Evolutionary conservation across 1,139 yeast species (phyloP).

Genomic region (Sugiyamaella paludigena): DNA sequence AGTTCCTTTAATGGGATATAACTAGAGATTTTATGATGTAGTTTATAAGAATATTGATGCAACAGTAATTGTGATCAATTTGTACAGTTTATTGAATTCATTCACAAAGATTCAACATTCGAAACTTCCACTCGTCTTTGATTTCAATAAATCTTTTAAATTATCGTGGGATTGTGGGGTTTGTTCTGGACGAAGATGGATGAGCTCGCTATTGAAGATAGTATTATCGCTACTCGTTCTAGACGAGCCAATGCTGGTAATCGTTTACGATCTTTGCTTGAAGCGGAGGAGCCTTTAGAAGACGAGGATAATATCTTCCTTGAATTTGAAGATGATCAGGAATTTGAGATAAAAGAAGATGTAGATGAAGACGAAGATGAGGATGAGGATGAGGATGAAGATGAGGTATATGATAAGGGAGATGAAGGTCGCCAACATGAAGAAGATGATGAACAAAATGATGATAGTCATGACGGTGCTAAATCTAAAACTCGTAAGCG

Average conservation of each 20-base stretch:
- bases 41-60: too few relatives aligned
- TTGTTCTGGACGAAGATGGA: slow-evolving; percentile 6
- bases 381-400: slow-evolving; percentile 23
- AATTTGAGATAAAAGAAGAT: slow-evolving; percentile 52
- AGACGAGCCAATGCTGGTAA: slow-evolving; percentile 92
- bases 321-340: slow-evolving; percentile 83
- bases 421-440: slow-evolving; percentile 16
- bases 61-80: too few relatives aligned
- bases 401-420: slow-evolving; percentile 22
- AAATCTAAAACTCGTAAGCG: background rate
- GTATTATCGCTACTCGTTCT: slow-evolving; percentile 58
- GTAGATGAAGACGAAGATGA: slow-evolving; percentile 26
- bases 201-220: slow-evolving; percentile 18
- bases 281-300: slow-evolving; percentile 55
- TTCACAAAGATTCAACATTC: too few relatives aligned
- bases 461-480: background rate
- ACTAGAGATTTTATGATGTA: too few relatives aligned
- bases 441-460: slow-evolving; percentile 14
- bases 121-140: too few relatives aligned
- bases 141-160: too few relatives aligned
- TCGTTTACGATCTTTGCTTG: slow-evolving; percentile 67
- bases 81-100: too few relatives aligned
- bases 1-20: too few relatives aligned
- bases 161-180: too few relatives aligned
- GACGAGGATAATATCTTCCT: slow-evolving; percentile 67